Evolutionary conservation across 1,139 yeast species (phyloP).

Genomic region (Taphrina populina): DNA sequence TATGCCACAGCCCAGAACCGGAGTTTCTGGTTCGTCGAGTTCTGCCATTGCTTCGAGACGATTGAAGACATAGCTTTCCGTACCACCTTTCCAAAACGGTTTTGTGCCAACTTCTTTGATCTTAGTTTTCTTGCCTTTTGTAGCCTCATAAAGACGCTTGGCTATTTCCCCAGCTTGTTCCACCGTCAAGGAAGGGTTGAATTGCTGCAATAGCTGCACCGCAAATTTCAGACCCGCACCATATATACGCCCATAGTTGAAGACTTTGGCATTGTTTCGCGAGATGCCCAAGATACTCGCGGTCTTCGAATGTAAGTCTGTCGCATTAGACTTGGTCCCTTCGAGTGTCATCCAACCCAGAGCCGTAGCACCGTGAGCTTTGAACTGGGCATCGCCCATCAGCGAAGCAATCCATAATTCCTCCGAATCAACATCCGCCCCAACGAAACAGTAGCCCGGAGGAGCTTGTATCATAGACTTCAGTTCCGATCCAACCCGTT

Average conservation of each 20-base stretch:
- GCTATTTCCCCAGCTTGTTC: slow-evolving; percentile 70
- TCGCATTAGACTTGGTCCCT: slow-evolving; percentile 85
- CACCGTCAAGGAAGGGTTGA: slow-evolving; percentile 70
- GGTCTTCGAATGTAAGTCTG: slow-evolving; percentile 93
- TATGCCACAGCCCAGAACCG: slow-evolving; percentile 89
- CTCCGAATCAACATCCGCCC: slow-evolving; percentile 98
- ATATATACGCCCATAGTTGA: slow-evolving; percentile 94
- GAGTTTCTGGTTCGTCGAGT: slow-evolving; percentile 80
- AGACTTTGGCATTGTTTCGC: slow-evolving; percentile 88
- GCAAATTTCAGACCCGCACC: slow-evolving; percentile 97
- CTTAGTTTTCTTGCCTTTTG: slow-evolving; percentile 66
- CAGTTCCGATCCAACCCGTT: slow-evolving; percentile 87
- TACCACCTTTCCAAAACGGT: slow-evolving; percentile 81
- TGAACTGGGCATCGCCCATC: slow-evolving; percentile 86
- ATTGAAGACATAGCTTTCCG: slow-evolving; percentile 89
- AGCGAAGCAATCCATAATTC: slow-evolving; percentile 97
- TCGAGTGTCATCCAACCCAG: slow-evolving; percentile 99
- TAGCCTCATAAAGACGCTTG: slow-evolving; percentile 64
- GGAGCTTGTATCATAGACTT: slow-evolving; percentile 88
- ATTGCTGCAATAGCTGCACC: slow-evolving; percentile 71
- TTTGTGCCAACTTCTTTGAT: slow-evolving; percentile 45
- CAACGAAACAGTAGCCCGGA: slow-evolving; percentile 83
- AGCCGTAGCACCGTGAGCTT: slow-evolving; percentile 92
- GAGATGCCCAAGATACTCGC: slow-evolving; percentile 85
- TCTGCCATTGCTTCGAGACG: slow-evolving; percentile 83